These are phyloP conservation scores for Neurospora tetrasperma DNA, from an alignment of 495 filamentous ascomycete genomes.

Conservation along the genomic window DNA sequence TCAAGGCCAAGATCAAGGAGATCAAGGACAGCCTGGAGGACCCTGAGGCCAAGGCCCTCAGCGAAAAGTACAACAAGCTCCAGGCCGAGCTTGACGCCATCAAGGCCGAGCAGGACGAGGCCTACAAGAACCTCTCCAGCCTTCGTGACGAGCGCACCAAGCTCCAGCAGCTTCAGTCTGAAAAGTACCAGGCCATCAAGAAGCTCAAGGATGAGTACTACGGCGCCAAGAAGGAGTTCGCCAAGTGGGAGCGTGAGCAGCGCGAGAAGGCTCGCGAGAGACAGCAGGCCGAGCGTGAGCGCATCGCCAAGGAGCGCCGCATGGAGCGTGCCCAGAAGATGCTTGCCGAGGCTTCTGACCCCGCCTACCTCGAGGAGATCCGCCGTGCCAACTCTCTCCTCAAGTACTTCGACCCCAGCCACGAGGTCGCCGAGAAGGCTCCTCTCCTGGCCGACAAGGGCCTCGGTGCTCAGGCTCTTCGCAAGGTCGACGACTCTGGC, in stretches of 20 bases:
- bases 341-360: slow-evolving; percentile 82
- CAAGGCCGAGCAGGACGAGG: slow-evolving; percentile 82
- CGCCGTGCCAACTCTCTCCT: slow-evolving; percentile 74
- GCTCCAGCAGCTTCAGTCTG: slow-evolving; percentile 70
- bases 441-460: slow-evolving; percentile 55
- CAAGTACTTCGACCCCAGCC: slow-evolving; percentile 77
- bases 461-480: slow-evolving; percentile 57
- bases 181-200: slow-evolving; percentile 68
- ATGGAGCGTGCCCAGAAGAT: slow-evolving; percentile 76
- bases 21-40: slow-evolving; percentile 80
- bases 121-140: slow-evolving; percentile 73
- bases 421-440: slow-evolving; percentile 46
- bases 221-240: slow-evolving; percentile 61
- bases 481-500: slow-evolving; percentile 67
- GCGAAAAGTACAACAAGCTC: slow-evolving; percentile 70
- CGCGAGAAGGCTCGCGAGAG: slow-evolving; percentile 52
- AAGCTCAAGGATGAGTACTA: slow-evolving; percentile 81
- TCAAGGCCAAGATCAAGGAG: slow-evolving; percentile 75
- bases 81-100: slow-evolving; percentile 78
- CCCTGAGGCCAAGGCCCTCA: slow-evolving; percentile 81
- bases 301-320: slow-evolving; percentile 69
- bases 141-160: slow-evolving; percentile 82
- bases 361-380: slow-evolving; percentile 86
- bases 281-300: slow-evolving; percentile 56
- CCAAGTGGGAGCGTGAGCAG: slow-evolving; percentile 70